Evolutionary conservation across 2,329 filamentous ascomycete genomes (phyloP).

Genomic region (Paecilomyces fulvus): DNA sequence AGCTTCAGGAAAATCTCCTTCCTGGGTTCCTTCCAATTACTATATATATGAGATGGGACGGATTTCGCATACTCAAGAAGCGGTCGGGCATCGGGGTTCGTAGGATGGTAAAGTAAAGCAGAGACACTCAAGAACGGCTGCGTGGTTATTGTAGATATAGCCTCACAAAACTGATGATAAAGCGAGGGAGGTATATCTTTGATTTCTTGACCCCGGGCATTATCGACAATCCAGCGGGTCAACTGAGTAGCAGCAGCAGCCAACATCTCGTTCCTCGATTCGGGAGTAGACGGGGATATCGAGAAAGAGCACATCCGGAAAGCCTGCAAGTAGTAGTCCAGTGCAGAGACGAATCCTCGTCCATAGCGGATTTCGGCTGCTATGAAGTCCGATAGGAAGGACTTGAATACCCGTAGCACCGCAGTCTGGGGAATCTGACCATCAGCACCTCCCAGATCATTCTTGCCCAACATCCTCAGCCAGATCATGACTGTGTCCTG

Average conservation of each 20-base stretch:
- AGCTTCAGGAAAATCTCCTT: conserved; percentile 23
- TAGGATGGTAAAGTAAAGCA: conserved; percentile 31
- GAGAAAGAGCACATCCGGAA: conserved; percentile 14
- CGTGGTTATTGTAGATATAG: conserved; percentile 15
- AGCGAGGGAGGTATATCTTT: conserved; percentile 17
- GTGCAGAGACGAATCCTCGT: conserved; percentile 20
- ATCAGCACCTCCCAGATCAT: conserved; percentile 17
- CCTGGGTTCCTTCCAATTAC: conserved; percentile 10
- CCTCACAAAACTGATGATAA: conserved; percentile 25
- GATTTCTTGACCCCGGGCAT: conserved; percentile 11
- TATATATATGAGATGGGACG: conserved; percentile 12
- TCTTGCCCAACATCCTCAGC: conserved; percentile 21
- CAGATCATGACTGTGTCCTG: conserved; percentile 26
- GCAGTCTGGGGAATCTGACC: conserved; percentile 14
- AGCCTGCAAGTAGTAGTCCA: conserved; percentile 22
- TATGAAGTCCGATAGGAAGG: conserved; percentile 23
- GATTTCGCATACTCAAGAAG: conserved; percentile 21
- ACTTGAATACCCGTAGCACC: conserved; percentile 14
- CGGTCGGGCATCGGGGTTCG: conserved; percentile 21
- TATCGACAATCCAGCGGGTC: conserved; percentile 16
- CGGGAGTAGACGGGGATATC: conserved; percentile 2
- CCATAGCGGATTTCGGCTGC: conserved; percentile 27
- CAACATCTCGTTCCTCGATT: conserved; percentile 12
- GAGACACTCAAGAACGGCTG: conserved; percentile 18
- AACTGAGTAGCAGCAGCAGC: conserved; percentile 17